phyloP scores from a whole-genome alignment of 129 eudicot genomes.

The Saussurea involucrata region DNA sequence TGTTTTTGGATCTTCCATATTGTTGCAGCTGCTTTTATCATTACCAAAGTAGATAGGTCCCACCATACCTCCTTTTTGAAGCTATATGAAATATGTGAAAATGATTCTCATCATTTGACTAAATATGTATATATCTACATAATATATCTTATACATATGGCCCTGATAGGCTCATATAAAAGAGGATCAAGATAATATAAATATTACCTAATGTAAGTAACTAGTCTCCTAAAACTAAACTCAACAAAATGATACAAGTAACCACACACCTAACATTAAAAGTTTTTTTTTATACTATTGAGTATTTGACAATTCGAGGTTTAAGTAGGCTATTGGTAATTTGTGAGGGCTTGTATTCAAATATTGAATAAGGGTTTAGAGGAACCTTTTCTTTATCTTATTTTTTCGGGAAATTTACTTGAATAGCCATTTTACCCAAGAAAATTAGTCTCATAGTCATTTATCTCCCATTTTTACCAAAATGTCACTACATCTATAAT shows the following conservation, averaged over 20 bases:
- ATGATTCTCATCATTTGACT: not conserved
- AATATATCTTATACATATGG: not conserved
- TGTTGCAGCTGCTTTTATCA: slow-evolving; percentile 6
- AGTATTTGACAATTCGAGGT: too few relatives aligned
- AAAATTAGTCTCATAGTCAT: too few relatives aligned
- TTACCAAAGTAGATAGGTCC: not conserved
- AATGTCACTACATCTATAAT: too few relatives aligned
- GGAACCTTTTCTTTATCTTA: too few relatives aligned
- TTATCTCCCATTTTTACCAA: too few relatives aligned
- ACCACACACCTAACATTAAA: not conserved
- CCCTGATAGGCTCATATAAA: not conserved
- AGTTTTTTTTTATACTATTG: too few relatives aligned
- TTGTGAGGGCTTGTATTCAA: too few relatives aligned
- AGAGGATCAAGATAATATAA: not conserved
- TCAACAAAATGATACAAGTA: not conserved
- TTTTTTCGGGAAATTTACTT: too few relatives aligned
- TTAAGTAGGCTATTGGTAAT: too few relatives aligned
- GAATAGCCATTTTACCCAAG: too few relatives aligned
- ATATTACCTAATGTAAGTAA: not conserved
- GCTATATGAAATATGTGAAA: not conserved
- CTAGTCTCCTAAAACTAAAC: not conserved
- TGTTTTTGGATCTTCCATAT: not conserved
- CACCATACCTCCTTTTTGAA: not conserved
- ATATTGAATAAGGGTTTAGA: too few relatives aligned
- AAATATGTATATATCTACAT: not conserved